phyloP scores from a whole-genome alignment of 805 yeast genomes.

The Cyberlindnera euphorbiae region DNA sequence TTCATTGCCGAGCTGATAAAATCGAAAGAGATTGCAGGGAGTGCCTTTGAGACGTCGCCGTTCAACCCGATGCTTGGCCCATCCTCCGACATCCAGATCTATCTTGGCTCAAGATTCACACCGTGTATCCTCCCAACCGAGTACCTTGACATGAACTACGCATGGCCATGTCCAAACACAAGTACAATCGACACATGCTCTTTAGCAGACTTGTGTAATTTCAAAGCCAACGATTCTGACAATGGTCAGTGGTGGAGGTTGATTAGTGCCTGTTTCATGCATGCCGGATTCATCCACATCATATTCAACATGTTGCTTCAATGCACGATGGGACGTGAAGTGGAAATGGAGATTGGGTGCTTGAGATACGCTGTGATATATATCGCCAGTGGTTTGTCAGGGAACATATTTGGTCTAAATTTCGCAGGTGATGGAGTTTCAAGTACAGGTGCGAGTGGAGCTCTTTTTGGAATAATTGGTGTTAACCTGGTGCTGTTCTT shows the following conservation, averaged over 20 bases:
- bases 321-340: constrained; percentile 52
- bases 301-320: constrained; percentile 59
- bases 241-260: constrained; percentile 45
- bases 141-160: constrained; percentile 41
- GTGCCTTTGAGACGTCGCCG: constrained; percentile 63
- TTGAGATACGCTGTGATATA: constrained; percentile 51
- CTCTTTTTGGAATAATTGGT: constrained; percentile 66
- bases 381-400: constrained; percentile 57
- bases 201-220: constrained; percentile 54
- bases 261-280: constrained; percentile 65
- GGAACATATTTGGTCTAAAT: constrained; percentile 65
- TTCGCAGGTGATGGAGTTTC: constrained; percentile 64
- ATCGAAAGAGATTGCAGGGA: constrained; percentile 57
- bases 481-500: constrained; percentile 50
- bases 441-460: constrained; percentile 68
- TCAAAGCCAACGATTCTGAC: constrained; percentile 39
- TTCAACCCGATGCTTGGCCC: constrained; percentile 82
- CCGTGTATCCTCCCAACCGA: constrained; percentile 61
- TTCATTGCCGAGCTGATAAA: constrained; percentile 57
- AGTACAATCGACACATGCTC: constrained; percentile 50
- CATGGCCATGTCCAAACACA: constrained; percentile 65
- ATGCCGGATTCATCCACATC: constrained; percentile 71
- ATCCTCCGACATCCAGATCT: constrained; percentile 57
- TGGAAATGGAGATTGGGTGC: constrained; percentile 54
- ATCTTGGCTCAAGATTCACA: constrained; percentile 65